Evolutionary conservation across 371 early-diverging fungal genomes (phyloP).

Genomic region (Mucor irregularis): DNA sequence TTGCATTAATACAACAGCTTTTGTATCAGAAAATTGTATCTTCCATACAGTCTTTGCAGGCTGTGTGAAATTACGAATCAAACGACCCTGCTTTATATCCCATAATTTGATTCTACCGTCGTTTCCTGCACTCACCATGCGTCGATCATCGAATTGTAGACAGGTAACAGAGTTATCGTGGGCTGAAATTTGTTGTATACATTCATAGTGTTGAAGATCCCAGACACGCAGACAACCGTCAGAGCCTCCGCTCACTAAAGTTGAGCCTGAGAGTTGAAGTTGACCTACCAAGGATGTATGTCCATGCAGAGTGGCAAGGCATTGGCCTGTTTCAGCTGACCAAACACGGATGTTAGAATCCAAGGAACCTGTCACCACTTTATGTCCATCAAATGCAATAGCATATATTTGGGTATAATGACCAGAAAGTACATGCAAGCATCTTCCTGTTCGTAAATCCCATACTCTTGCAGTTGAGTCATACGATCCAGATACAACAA

Average conservation of each 20-base stretch:
- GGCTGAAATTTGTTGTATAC: slow-evolving; percentile 72
- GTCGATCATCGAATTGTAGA: slow-evolving; percentile 80
- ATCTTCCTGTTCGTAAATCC: slow-evolving; percentile 75
- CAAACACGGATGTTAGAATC: slow-evolving; percentile 78
- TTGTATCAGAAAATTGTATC: slow-evolving; percentile 63
- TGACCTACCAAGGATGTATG: slow-evolving; percentile 89
- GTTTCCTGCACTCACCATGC: slow-evolving; percentile 83
- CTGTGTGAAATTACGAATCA: slow-evolving; percentile 66
- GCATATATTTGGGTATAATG: slow-evolving; percentile 69
- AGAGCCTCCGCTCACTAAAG: slow-evolving; percentile 82
- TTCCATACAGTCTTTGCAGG: slow-evolving; percentile 66
- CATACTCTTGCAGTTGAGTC: slow-evolving; percentile 90
- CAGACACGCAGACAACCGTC: slow-evolving; percentile 86
- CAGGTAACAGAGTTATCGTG: slow-evolving; percentile 87
- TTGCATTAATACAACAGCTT: slow-evolving; percentile 65
- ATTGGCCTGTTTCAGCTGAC: slow-evolving; percentile 64
- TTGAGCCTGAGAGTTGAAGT: slow-evolving; percentile 70
- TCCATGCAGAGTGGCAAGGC: slow-evolving; percentile 66
- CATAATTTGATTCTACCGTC: slow-evolving; percentile 88
- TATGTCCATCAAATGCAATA: slow-evolving; percentile 69
- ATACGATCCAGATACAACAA: slow-evolving; percentile 87
- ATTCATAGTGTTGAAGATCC: slow-evolving; percentile 71
- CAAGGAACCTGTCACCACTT: slow-evolving; percentile 74
- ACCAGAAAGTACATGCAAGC: slow-evolving; percentile 69
- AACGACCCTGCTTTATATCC: slow-evolving; percentile 76